Base-by-base conservation (phyloP, 2,329 filamentous ascomycete species). In the Colletotrichum sp. region DNA sequence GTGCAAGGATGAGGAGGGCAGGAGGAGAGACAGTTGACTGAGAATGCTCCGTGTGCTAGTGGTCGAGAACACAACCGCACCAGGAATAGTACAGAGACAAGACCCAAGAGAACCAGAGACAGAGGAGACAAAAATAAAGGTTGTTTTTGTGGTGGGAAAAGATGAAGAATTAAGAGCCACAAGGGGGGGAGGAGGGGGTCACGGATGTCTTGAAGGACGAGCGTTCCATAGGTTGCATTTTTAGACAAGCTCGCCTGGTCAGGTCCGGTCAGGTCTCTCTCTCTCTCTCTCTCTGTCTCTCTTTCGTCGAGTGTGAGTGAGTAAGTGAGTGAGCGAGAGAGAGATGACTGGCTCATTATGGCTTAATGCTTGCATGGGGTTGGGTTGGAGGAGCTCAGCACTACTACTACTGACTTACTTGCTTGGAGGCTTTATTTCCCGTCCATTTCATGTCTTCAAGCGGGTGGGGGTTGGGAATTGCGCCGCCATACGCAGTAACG, bases 81-180 rank as follows among this genome's bases (percentile, higher is more conserved):
- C 52, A 36, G 52, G 60, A 26, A 60, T 26, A 64, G 63, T 44
- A 57, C 32, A 49, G 55, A 55, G 32, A 28, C 26, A 26, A n/a
- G 44, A 49, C n/a, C 30, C 59, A 62, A 32, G 68, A 32, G 34
- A 10, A 69, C 16, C 52, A 36, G 60, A 66, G 32, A 60, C 32
- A 64, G 63, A 60, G 39, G 34, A 49, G 55, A 55, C 44, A 34
- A 36, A 26, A n/a, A 26, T 18, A 49, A 49, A 49, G 30, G 24
- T 32, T 30, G 26, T 34, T 62, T 62, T 63, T 57, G 70, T 75
- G 69, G 73, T 49, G 44, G 44, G 44, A 49, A 59, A 72, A 76
- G 63, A 32, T 59, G 63, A 69, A 76, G 73, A 73, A 76, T 73
- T 75, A 77, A 74, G 72, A 77, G 62, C 55, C 59, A 55, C 49